Base-by-base conservation (phyloP, 441 rosid genomes). In the Adansonia madagascariensis region DNA sequence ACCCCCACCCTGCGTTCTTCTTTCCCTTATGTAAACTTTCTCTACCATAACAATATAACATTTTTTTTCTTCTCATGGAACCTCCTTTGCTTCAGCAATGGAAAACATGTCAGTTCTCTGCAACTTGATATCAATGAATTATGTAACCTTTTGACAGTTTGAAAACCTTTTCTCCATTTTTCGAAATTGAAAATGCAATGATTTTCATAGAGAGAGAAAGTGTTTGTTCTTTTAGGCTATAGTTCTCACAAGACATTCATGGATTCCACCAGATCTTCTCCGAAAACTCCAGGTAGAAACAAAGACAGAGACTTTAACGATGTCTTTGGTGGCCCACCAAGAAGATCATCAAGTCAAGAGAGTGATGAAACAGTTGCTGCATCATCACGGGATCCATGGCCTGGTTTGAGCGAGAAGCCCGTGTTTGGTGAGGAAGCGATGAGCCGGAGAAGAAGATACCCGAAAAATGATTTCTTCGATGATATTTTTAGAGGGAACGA, bases 301-400 rank as follows among this genome's bases (percentile, higher is more conserved):
- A 74, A 89, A 4, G 98, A 93, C 81, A 52, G 90, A 60, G 97
- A 96, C 80, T 96, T 94, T 80, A 78, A 80, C 3, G 99, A 92
- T 35, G 99, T 96, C 55, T 96, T 96, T 68, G 98, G 99, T 12
- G 99, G 98, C 22, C 98, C 98, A 3, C 99, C 98, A 0, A 87
- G 91, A 76, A 80, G 97, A 81, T 84, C 88, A 2, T 91, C 96
- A 1, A 31, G 73, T 18, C 87, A 90, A 60, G 91, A 80, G 73
- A 76, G 77, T 9, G 77, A 73, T 65, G 86, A 82, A 59, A 15
- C 56, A 10, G 71, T 9, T 17, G 71, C 68, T 24, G 71, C 66
- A 63, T 71, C 66, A 66, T 62, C 76, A 66, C 39, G 76, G 39
- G 78, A 79, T 67, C 82, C 83, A 10, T 84, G 87, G 93, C 77